These are phyloP conservation scores for Leptomonas pyrrhocoris DNA, from an alignment of 208 protist genomes.

Conservation along the genomic window DNA sequence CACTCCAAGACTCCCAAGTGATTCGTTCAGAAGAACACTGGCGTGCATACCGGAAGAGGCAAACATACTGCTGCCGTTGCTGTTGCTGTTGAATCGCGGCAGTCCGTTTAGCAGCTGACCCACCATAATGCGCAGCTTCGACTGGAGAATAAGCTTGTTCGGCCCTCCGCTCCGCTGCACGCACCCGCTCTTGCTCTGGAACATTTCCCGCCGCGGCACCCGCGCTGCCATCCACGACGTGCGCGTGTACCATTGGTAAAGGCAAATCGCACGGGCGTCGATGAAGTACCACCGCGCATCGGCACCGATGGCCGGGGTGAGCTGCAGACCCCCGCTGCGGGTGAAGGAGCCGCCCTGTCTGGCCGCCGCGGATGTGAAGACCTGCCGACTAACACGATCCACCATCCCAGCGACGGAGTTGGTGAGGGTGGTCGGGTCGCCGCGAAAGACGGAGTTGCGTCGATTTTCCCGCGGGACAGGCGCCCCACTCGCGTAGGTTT, in stretches of 20 bases:
- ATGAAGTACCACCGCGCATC: slow-evolving; percentile 65
- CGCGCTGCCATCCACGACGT: slow-evolving; percentile 29
- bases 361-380: slow-evolving; percentile 8
- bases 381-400: slow-evolving; percentile 17
- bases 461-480: background rate
- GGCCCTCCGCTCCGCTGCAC: slow-evolving; percentile 34
- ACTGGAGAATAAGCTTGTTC: slow-evolving; percentile 54
- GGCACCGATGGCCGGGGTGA: slow-evolving; percentile 38
- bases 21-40: background rate
- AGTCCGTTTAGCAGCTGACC: slow-evolving; percentile 44
- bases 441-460: slow-evolving; percentile 21
- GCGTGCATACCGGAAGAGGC: background rate
- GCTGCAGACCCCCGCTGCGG: slow-evolving; percentile 18
- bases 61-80: background rate
- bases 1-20: background rate
- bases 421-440: slow-evolving; percentile 13
- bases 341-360: slow-evolving; percentile 16
- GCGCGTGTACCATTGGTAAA: slow-evolving; percentile 43
- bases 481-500: background rate
- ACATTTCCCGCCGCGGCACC: slow-evolving; percentile 51
- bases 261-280: slow-evolving; percentile 43
- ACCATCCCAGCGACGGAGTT: background rate
- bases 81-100: slow-evolving; percentile 3
- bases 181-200: slow-evolving; percentile 31
- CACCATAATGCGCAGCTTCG: slow-evolving; percentile 51